Evolutionary conservation across 2,329 filamentous ascomycete species (phyloP), one percentile per base, ranked within the genome.

Genomic region (Triangularia setosa): DNA sequence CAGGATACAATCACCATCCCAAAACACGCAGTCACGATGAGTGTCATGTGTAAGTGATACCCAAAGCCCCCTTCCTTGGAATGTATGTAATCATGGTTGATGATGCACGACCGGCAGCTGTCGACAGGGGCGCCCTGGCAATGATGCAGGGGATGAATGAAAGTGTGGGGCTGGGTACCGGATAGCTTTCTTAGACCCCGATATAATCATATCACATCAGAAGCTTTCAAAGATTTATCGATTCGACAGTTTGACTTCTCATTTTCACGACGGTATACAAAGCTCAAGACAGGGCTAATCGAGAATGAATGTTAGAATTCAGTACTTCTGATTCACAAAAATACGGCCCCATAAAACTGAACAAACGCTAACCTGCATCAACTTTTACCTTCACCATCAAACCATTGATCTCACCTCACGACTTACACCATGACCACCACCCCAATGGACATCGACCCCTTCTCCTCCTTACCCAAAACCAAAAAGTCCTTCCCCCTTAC

Each of bases 401-500:
- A 14, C 11, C 48, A 53, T n/a, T n/a, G n/a, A 3, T 18, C 23
- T 53, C 48, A 12, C 52, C 24, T 6, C 25, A 27, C 52, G 33
- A 58, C 27, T 16, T 12, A 33, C n/a, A 58, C 12, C 23, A 25
- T n/a, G 30, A 62, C 48, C 18, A 58, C 35, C 30, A 52, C 61
- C 33, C n/a, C 57, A 61, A 67, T 70, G 67, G 61, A 69, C 28
- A 35, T 65, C 40, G 63, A 69, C 64, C 30, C 44, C 44, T 21
- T 21, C 44, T 30, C 27, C 33, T 53, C 9, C 55, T 24, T 57
- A 27, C 4, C 53, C 52, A 68, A 71, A 62, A 70, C 74, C 23
- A 35, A 61, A 56, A 80, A 79, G 64, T 77, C 79, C 18, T 79
- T 80, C 64, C 81, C 84, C 56, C 78, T 87, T 56, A 79, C 79